Conservation (phyloP, 148 eudicot genomes). For the Dianthus caryophyllus region DNA sequence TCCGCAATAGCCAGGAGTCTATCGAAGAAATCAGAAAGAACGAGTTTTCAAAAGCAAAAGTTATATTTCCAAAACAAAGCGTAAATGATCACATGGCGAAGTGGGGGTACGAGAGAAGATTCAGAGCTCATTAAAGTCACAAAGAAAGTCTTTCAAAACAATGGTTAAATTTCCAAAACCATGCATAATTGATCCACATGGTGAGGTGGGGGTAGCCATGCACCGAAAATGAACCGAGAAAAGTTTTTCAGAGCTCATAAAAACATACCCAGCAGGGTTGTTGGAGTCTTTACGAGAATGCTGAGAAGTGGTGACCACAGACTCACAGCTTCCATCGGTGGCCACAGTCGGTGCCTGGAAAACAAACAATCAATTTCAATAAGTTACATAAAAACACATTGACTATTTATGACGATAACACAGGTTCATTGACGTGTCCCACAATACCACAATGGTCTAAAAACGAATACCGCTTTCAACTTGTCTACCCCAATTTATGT, state of each 20-base stretch:
- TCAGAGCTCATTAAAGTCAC: no score
- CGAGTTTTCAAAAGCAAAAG: no score
- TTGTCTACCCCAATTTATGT: slow-evolving; percentile 10
- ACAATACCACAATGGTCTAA: no score
- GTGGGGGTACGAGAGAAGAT: no score
- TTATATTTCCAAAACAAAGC: no score
- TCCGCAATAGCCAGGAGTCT: slow-evolving; percentile 95
- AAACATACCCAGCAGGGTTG: slow-evolving; percentile 75
- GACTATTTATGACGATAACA: slow-evolving; percentile 11
- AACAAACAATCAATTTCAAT: no score
- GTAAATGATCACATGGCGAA: no score
- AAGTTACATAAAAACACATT: no score
- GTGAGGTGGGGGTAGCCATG: not conserved
- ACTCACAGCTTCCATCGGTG: slow-evolving; percentile 75
- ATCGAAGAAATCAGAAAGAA: no score
- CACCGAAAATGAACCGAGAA: not conserved
- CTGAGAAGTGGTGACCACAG: slow-evolving; percentile 63
- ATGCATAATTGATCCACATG: slow-evolving; percentile 3
- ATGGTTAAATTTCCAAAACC: no score
- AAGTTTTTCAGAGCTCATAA: not conserved
- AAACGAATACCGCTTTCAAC: not conserved
- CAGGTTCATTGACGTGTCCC: not conserved
- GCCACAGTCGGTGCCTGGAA: slow-evolving; percentile 48
- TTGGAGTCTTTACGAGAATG: slow-evolving; percentile 64
- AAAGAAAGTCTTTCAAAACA: no score